phyloP scores from a whole-genome alignment of 2,329 filamentous ascomycete species.

The Geosmithia putterillii region DNA sequence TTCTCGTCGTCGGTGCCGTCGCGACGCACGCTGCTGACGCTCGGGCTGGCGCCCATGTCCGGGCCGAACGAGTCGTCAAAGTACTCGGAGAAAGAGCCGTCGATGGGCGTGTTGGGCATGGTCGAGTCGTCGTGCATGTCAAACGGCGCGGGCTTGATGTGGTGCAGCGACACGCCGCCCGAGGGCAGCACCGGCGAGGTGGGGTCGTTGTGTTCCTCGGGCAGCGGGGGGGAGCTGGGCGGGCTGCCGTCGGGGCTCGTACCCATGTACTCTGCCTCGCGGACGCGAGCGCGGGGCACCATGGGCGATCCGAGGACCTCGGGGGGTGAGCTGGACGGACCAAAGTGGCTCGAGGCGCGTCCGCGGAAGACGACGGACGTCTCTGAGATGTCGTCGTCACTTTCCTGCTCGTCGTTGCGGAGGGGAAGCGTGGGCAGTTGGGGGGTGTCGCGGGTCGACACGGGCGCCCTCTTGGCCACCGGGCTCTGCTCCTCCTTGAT shows the following conservation, averaged over 20 bases:
- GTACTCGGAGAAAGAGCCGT: slow-evolving; percentile 32
- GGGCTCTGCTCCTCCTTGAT: slow-evolving; percentile 2
- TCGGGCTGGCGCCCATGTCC: slow-evolving; percentile 12
- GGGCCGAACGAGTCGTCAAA: slow-evolving; percentile 27
- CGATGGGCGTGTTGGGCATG: slow-evolving; percentile 25
- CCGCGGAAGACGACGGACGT: slow-evolving; percentile 26
- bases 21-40: slow-evolving; percentile 9
- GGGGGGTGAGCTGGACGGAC: slow-evolving; percentile 26
- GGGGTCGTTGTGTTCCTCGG: neutral
- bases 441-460: slow-evolving; percentile 12
- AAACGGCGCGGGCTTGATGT: slow-evolving; percentile 5
- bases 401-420: slow-evolving; percentile 12
- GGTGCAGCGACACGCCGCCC: neutral
- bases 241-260: slow-evolving; percentile 22
- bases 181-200: neutral
- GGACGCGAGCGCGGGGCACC: slow-evolving; percentile 14
- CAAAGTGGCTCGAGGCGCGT: slow-evolving; percentile 20
- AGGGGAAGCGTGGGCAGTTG: slow-evolving; percentile 23
- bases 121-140: slow-evolving; percentile 24
- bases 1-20: slow-evolving; percentile 46
- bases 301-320: slow-evolving; percentile 32
- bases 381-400: slow-evolving; percentile 18
- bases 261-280: slow-evolving; percentile 18
- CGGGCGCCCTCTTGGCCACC: neutral
- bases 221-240: slow-evolving; percentile 33